phyloP scores from a whole-genome alignment of 2,329 filamentous ascomycete species.

The Nemania sp. region DNA sequence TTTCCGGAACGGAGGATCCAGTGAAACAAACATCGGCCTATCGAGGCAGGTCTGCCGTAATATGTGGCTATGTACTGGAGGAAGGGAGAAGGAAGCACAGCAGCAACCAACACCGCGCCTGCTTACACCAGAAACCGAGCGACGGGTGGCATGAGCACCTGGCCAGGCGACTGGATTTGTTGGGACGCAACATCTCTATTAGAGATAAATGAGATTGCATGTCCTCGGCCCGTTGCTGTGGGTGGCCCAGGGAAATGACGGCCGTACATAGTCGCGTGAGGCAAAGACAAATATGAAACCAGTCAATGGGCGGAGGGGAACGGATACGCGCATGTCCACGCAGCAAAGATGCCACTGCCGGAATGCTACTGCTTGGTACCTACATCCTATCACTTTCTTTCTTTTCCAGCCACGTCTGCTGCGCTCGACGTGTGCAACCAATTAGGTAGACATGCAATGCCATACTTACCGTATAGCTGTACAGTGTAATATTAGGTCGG shows the following conservation, averaged over 20 bases:
- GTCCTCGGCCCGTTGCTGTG: too few species aligned
- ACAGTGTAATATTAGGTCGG: too few species aligned
- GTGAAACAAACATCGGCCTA: not conserved
- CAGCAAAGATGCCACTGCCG: too few species aligned
- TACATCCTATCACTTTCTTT: not conserved
- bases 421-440: not conserved
- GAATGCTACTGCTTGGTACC: not conserved
- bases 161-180: too few species aligned
- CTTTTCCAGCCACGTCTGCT: not conserved
- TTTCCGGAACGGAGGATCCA: too few species aligned
- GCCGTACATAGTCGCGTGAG: not conserved
- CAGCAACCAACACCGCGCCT: too few species aligned
- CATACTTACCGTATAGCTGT: not conserved
- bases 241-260: not conserved
- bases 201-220: too few species aligned
- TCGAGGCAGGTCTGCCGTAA: not conserved
- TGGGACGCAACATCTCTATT: constrained; percentile 5
- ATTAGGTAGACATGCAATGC: not conserved
- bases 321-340: constrained; percentile 11
- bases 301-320: not conserved
- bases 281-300: constrained; percentile 4
- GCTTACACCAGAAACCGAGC: too few species aligned
- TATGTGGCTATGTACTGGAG: too few species aligned
- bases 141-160: too few species aligned
- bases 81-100: not conserved